These are phyloP conservation scores for Tetrapyrgos nigripes DNA, from an alignment of 1,284 basidiomycete species.

Conservation along the genomic window DNA sequence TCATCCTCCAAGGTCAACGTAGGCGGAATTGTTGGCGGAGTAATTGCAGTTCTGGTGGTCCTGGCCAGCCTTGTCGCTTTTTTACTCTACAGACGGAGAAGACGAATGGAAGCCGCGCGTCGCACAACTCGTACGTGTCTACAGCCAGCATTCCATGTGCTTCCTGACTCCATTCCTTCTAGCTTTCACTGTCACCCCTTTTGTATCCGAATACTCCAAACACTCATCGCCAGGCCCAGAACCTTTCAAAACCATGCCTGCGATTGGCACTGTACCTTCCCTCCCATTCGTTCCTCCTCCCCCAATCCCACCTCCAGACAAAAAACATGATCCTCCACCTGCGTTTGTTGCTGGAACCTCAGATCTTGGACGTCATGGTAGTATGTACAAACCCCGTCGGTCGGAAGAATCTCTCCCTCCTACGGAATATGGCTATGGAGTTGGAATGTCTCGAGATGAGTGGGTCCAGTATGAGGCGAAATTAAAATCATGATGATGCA, in stretches of 20 bases:
- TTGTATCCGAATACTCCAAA: background rate
- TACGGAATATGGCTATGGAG: slow-evolving; percentile 8
- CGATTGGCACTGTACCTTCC: background rate
- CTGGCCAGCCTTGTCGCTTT: slow-evolving; percentile 2
- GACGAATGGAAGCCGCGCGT: background rate
- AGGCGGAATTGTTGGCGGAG: slow-evolving; percentile 14
- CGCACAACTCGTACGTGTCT: slow-evolving; percentile 13
- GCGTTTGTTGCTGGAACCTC: slow-evolving; percentile 26
- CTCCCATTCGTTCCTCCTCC: background rate
- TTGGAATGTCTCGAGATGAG: background rate
- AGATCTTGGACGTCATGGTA: slow-evolving; percentile 54
- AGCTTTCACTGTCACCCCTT: background rate
- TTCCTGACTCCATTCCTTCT: background rate
- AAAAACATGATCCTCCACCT: background rate
- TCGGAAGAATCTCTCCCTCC: slow-evolving; percentile 28
- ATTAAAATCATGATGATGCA: background rate
- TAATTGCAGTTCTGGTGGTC: slow-evolving; percentile 10
- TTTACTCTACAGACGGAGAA: slow-evolving; percentile 2
- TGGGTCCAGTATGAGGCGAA: background rate
- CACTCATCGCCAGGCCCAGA: background rate
- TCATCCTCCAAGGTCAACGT: slow-evolving; percentile 4
- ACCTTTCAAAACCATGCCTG: background rate
- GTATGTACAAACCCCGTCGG: slow-evolving; percentile 35
- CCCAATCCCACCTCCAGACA: background rate
- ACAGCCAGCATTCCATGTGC: background rate